These are phyloP conservation scores for Syncephalastrum sp. DNA, from an alignment of 371 early-diverging fungal species.

Conservation along the genomic window DNA sequence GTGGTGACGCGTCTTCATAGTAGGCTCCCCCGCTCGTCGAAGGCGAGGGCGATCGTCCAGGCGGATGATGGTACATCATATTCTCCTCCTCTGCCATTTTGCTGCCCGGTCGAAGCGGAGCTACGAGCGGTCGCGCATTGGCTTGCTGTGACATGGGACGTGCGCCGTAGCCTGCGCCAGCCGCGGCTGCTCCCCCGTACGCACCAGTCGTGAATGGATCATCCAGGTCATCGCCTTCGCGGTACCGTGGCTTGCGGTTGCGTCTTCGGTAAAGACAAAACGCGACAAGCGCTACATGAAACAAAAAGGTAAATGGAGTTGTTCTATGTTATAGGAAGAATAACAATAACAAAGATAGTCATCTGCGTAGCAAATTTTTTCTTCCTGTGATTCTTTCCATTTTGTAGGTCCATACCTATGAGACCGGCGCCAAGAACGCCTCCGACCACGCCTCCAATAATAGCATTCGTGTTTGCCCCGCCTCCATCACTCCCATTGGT, in stretches of 20 bases:
- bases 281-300: conserved; percentile 3
- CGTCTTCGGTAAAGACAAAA: conserved; percentile 7
- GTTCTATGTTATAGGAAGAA: neutral
- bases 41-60: neutral
- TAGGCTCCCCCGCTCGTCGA: conserved; percentile 4
- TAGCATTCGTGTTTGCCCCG: conserved; percentile 2
- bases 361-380: too few relatives aligned
- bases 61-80: conserved; percentile 1
- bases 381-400: too few relatives aligned
- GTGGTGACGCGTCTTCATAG: conserved; percentile 10
- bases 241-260: neutral
- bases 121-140: conserved; percentile 14
- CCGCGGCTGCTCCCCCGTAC: neutral
- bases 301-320: neutral
- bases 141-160: neutral
- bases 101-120: conserved; percentile 10
- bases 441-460: conserved; percentile 10
- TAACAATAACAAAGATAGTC: too few relatives aligned
- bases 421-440: conserved; percentile 6
- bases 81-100: conserved; percentile 12
- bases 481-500: neutral
- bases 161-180: conserved; percentile 1
- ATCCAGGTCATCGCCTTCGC: too few relatives aligned
- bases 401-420: conserved; percentile 5
- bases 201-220: too few relatives aligned